Conservation (phyloP, 805 yeast genomes). For the Sugiyamaella floridensis region DNA sequence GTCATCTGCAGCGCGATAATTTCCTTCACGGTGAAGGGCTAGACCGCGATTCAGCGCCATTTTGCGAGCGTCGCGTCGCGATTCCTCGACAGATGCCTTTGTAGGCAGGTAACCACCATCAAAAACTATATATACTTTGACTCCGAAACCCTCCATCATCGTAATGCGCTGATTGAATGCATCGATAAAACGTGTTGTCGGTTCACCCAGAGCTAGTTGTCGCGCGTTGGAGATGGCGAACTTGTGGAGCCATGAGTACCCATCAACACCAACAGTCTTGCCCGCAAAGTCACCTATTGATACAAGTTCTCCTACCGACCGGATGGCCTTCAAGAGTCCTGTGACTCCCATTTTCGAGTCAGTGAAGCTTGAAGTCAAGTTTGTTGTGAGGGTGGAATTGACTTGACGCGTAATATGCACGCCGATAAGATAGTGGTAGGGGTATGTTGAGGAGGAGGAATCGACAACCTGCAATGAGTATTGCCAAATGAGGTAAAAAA, state of each 20-base stretch:
- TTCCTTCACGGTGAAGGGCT: conserved; percentile 42
- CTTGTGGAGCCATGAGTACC: conserved; percentile 93
- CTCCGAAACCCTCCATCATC: conserved; percentile 59
- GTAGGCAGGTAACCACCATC: conserved; percentile 87
- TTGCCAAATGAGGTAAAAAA: background rate
- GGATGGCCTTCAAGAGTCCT: conserved; percentile 74
- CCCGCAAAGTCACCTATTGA: conserved; percentile 60
- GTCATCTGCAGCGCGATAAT: conserved; percentile 53
- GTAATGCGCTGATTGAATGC: conserved; percentile 61
- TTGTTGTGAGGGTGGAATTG: background rate
- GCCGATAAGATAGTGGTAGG: background rate
- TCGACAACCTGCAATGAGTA: background rate
- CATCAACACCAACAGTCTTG: conserved; percentile 81
- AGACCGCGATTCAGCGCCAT: conserved; percentile 54
- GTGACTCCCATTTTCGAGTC: conserved; percentile 31
- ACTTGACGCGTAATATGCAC: background rate
- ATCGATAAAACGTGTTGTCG: conserved; percentile 53
- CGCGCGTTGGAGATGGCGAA: conserved; percentile 77
- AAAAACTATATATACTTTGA: conserved; percentile 81
- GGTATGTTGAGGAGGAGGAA: background rate
- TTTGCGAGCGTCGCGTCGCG: conserved; percentile 46
- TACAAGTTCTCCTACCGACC: conserved; percentile 59
- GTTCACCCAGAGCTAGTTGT: conserved; percentile 64
- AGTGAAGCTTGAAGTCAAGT: background rate
- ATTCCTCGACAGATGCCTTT: conserved; percentile 60